Base-by-base conservation (phyloP, 2,329 filamentous ascomycete genomes). In the Penicillium sp. region DNA sequence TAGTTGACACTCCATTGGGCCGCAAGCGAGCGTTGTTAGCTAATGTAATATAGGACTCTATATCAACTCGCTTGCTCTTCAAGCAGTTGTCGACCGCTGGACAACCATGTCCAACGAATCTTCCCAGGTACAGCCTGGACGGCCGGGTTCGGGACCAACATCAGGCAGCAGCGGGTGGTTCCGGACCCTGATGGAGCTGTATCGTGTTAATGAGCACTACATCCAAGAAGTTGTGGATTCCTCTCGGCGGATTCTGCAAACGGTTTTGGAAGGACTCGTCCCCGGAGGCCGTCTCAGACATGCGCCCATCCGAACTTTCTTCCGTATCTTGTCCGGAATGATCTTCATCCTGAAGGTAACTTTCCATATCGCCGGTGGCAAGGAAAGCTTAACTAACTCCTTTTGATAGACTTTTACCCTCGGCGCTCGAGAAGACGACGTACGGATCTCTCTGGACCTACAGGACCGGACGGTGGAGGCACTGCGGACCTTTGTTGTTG, bases 21-120 rank as follows among this genome's bases (percentile, higher is more conserved):
- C n/a, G 16, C 33, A 36, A 42, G 42, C 4, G 24, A 33, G 15
- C 6, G 13, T n/a, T 5, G 47, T 26, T 31, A 16, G n/a, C 54
- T 63, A 47, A 65, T 51, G 38, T 38, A 61, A 54, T 33, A 15
- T 53, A 72, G 75, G 75, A 13, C 60, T 96, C 46, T 97, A 97
- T 68, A 83, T 96, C 75, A 96, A 97, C 70, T 96, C 92, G 0
- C 79, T 99, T 2, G 92, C 92, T 2, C 78, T 99, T 2, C 94
- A 99, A 74, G 94, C 94, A 21, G 91, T 97, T 3, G 90, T 97
- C 6, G 93, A 96, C 72, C 85, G 92, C 54, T 96, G 90, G 73
- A 93, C 90, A 6, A 91, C 82, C 55, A 88, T 92, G 66, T 73
- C 74, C 9, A 73, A 70, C 47, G 69, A 74, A 51, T 66, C 73